phyloP scores from a whole-genome alignment of 345 rosid genomes.

The Hypericum perforatum region DNA sequence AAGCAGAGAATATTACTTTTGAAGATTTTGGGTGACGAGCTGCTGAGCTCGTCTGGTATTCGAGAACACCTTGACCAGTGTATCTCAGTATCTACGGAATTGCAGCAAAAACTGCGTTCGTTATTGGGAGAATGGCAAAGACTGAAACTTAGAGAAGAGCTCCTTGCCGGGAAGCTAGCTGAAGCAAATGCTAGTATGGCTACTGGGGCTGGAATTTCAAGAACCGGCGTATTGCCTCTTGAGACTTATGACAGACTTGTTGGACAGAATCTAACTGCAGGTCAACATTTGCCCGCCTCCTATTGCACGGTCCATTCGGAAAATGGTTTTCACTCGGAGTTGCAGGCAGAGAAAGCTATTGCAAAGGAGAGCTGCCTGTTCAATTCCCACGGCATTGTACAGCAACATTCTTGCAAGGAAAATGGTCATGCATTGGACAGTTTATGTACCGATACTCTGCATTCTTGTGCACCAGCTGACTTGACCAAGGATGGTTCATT shows the following conservation, averaged over 20 bases:
- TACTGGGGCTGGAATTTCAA: conserved; percentile 10
- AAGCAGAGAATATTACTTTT: conserved; percentile 27
- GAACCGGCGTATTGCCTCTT: neutral
- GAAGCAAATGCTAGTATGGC: conserved; percentile 10
- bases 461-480: neutral
- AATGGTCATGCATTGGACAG: neutral
- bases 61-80: conserved; percentile 28
- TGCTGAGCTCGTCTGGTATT: conserved; percentile 18
- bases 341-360: conserved; percentile 6
- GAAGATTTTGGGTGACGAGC: conserved; percentile 27
- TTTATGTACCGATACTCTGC: neutral
- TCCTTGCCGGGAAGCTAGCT: conserved; percentile 13
- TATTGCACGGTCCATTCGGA: conserved; percentile 3
- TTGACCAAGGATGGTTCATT: neutral
- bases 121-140: conserved; percentile 21
- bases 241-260: conserved; percentile 3
- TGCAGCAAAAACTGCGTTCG: conserved; percentile 27
- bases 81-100: conserved; percentile 18
- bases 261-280: neutral
- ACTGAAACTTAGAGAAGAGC: conserved; percentile 21
- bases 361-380: conserved; percentile 7
- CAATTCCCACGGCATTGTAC: conserved; percentile 3
- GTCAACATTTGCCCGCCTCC: conserved; percentile 5
- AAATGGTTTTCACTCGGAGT: conserved; percentile 10
- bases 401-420: conserved; percentile 1